Conservation (phyloP, 2,329 filamentous ascomycete genomes). For the Davidsoniella eucalypti region DNA sequence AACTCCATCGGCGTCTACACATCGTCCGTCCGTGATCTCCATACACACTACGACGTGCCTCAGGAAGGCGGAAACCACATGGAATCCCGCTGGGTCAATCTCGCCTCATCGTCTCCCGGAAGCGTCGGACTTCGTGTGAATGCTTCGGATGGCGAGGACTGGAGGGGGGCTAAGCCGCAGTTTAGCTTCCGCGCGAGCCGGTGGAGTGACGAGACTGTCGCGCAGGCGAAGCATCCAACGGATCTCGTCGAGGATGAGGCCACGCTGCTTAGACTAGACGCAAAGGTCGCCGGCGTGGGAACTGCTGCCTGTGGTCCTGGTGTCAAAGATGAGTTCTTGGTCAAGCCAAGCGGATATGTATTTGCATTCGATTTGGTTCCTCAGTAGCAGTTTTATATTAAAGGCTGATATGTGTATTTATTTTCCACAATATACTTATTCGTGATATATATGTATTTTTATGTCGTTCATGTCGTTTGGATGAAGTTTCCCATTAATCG, state of each 20-base stretch:
- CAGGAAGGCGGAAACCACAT: conserved; percentile 51
- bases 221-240: conserved; percentile 44
- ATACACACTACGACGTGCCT: conserved; percentile 47
- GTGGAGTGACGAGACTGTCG: conserved; percentile 35
- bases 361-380: conserved; percentile 23
- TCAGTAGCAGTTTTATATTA: conserved; percentile 16
- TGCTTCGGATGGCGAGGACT: conserved; percentile 16
- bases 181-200: conserved; percentile 36
- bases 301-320: conserved; percentile 32
- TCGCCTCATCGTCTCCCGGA: too few species aligned
- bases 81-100: conserved; percentile 40
- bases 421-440: too few species aligned
- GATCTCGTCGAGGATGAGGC: conserved; percentile 38
- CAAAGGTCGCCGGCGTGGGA: conserved; percentile 32
- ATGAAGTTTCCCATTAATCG: not conserved
- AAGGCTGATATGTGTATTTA: too few species aligned
- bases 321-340: conserved; percentile 28
- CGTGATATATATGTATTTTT: conserved; percentile 15
- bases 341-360: conserved; percentile 23
- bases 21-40: conserved; percentile 32
- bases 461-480: not conserved
- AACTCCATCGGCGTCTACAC: conserved; percentile 38
- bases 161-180: not conserved
- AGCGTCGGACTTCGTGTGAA: conserved; percentile 16
- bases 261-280: conserved; percentile 27